Evolutionary conservation across 495 filamentous ascomycete genomes (phyloP).

Genomic region (Penicillium argentinense): DNA sequence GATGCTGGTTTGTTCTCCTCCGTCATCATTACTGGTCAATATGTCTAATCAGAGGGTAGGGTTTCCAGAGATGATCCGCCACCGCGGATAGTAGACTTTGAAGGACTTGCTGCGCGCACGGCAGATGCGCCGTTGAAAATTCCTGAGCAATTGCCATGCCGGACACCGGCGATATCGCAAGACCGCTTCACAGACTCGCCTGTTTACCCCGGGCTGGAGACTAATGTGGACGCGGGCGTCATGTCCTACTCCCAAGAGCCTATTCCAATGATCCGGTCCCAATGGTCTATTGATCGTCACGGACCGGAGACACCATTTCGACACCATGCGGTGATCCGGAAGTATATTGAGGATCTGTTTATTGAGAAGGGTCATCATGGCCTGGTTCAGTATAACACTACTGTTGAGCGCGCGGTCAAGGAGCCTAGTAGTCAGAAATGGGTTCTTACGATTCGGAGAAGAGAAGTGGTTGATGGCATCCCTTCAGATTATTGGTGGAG

Average conservation of each 20-base stretch:
- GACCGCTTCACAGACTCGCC: conserved; percentile 51
- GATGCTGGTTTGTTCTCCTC: conserved; percentile 50
- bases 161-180: conserved; percentile 38
- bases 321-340: conserved; percentile 36
- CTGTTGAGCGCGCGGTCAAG: conserved; percentile 41
- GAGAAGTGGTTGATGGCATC: conserved; percentile 12
- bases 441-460: conserved; percentile 36
- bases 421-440: conserved; percentile 28
- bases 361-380: conserved; percentile 33
- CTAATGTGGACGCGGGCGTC: conserved; percentile 38
- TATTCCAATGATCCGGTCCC: conserved; percentile 34
- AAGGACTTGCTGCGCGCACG: conserved; percentile 40
- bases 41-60: conserved; percentile 24
- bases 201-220: conserved; percentile 39
- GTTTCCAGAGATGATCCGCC: conserved; percentile 40
- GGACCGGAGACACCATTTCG: conserved; percentile 40
- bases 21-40: background rate
- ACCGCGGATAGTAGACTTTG: conserved; percentile 36
- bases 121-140: conserved; percentile 50
- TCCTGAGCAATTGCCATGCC: conserved; percentile 45
- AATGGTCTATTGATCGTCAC: conserved; percentile 36
- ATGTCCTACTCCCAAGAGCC: conserved; percentile 44
- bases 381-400: conserved; percentile 42
- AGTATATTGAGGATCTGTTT: conserved; percentile 41
- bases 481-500: conserved; percentile 45